phyloP scores from a whole-genome alignment of 306 rosid genomes.

The Quercus rubra region DNA sequence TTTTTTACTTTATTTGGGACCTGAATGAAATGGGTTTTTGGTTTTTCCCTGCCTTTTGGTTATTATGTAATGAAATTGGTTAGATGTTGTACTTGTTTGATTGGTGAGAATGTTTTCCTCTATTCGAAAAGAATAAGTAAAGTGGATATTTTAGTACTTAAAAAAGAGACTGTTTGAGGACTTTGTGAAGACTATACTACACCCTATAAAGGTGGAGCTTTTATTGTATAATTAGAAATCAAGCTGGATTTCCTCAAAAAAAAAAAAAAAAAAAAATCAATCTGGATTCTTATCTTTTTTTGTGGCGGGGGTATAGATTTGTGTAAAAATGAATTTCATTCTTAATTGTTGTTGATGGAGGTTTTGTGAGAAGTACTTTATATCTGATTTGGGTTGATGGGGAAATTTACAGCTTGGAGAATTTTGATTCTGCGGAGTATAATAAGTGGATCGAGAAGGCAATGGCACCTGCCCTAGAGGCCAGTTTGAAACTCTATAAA shows the following conservation, averaged over 20 bases:
- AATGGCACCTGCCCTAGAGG: slow-evolving; percentile 53
- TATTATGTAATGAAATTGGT: neutral
- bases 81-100: neutral
- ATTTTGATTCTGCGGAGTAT: slow-evolving; percentile 55
- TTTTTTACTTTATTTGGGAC: neutral
- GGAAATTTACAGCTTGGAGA: slow-evolving; percentile 52
- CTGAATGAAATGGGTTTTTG: neutral
- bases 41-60: neutral
- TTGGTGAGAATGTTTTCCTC: neutral
- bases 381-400: slow-evolving; percentile 6
- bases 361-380: neutral
- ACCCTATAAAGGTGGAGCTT: neutral
- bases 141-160: neutral
- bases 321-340: slow-evolving; percentile 1
- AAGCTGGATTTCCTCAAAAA: no score
- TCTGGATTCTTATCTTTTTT: no score
- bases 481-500: slow-evolving; percentile 77
- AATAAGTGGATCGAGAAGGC: slow-evolving; percentile 74
- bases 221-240: no score
- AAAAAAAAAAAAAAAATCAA: no score
- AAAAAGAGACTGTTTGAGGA: neutral
- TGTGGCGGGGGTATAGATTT: no score
- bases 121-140: neutral
- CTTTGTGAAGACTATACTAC: neutral
- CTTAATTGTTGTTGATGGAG: neutral